phyloP scores from a whole-genome alignment of 257 asterid genomes.

The Ilex aquifolium region DNA sequence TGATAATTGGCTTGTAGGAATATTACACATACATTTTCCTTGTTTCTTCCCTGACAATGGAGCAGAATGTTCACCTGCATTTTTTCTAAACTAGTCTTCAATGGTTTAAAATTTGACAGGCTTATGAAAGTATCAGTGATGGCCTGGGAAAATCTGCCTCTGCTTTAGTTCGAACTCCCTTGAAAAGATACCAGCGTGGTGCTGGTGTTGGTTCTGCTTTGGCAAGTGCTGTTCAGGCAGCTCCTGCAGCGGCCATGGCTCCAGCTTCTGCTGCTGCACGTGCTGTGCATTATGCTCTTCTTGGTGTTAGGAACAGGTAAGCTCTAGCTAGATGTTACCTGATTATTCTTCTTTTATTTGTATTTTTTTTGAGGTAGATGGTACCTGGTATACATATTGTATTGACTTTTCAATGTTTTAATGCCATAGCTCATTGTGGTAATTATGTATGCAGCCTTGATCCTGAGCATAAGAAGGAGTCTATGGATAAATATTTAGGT shows the following conservation, averaged over 20 bases:
- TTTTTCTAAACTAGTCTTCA: not conserved
- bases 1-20: too few relatives aligned
- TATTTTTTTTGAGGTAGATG: too few relatives aligned
- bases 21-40: not conserved
- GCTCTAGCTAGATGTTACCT: slow-evolving; percentile 5
- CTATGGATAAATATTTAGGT: slow-evolving; percentile 82
- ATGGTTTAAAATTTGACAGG: slow-evolving; percentile 34
- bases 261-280: slow-evolving; percentile 91
- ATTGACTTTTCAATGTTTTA: too few relatives aligned
- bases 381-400: too few relatives aligned
- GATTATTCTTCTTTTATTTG: too few relatives aligned
- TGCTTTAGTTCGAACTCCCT: slow-evolving; percentile 69
- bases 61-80: not conserved
- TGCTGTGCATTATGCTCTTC: slow-evolving; percentile 81
- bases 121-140: slow-evolving; percentile 80
- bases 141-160: slow-evolving; percentile 88
- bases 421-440: not conserved
- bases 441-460: slow-evolving; percentile 72
- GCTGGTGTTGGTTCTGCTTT: slow-evolving; percentile 81
- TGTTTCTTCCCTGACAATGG: not conserved
- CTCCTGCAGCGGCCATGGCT: slow-evolving; percentile 95
- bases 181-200: slow-evolving; percentile 74
- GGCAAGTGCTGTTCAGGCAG: slow-evolving; percentile 74
- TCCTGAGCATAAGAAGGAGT: slow-evolving; percentile 87
- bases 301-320: slow-evolving; percentile 91